These are phyloP conservation scores for Cryptosporidium muris DNA, from an alignment of 169 alveolate species.

Conservation along the genomic window DNA sequence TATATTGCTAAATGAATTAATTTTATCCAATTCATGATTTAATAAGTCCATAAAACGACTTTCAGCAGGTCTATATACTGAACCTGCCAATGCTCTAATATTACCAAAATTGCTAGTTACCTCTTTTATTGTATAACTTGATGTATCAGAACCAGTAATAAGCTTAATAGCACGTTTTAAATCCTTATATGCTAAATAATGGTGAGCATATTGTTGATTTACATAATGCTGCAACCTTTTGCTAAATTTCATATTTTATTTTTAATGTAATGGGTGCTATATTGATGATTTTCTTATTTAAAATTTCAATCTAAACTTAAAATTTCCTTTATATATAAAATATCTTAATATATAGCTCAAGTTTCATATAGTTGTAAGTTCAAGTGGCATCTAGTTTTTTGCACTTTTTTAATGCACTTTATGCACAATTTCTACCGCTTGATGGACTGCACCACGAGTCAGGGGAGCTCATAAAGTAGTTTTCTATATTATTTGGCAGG, in stretches of 20 bases:
- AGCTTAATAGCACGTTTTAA: slow-evolving; percentile 79
- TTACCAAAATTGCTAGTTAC: slow-evolving; percentile 78
- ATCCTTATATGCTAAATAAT: slow-evolving; percentile 80
- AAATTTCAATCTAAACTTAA: background rate
- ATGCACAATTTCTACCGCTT: no score
- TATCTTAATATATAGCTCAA: background rate
- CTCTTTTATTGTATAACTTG: slow-evolving; percentile 78
- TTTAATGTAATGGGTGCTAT: background rate
- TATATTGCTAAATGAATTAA: slow-evolving; percentile 74
- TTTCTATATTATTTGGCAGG: no score
- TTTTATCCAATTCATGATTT: slow-evolving; percentile 79
- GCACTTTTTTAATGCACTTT: no score
- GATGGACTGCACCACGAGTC: background rate
- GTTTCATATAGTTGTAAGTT: background rate
- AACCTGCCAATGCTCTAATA: slow-evolving; percentile 78
- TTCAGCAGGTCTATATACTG: slow-evolving; percentile 80
- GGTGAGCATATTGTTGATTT: slow-evolving; percentile 74
- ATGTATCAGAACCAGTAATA: slow-evolving; percentile 80
- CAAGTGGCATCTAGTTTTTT: no score
- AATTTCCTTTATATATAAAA: background rate
- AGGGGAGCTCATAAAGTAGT: background rate
- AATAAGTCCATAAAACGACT: slow-evolving; percentile 80
- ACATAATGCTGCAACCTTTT: slow-evolving; percentile 76
- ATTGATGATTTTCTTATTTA: background rate
- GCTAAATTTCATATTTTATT: slow-evolving; percentile 77